Evolutionary conservation across 1,284 basidiomycete species (phyloP).

Genomic region (Ustanciosporium gigantosporum): DNA sequence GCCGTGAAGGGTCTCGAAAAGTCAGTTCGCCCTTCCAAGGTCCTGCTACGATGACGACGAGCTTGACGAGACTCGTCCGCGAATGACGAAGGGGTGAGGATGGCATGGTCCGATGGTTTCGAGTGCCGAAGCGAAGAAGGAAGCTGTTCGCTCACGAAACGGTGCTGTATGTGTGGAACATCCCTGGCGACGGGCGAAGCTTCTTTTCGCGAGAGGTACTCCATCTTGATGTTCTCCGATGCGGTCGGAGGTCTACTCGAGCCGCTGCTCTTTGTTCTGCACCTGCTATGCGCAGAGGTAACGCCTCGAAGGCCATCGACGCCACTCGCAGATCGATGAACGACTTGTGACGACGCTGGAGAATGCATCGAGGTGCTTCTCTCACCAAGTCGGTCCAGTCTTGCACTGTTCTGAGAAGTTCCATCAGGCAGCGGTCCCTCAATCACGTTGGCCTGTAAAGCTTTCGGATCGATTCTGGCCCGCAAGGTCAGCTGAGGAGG

Average conservation of each 20-base stretch:
- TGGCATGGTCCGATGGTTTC: constrained; percentile 6
- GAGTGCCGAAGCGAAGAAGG: constrained; percentile 4
- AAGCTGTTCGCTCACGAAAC: constrained; percentile 1
- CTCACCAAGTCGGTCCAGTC: constrained; percentile 5
- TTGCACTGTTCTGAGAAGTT: background rate
- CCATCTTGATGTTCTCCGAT: constrained; percentile 33
- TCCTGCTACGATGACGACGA: constrained; percentile 16
- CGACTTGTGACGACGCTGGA: background rate
- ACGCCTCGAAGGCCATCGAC: background rate
- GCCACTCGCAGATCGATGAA: background rate
- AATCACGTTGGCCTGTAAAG: constrained; percentile 13
- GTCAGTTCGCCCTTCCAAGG: constrained; percentile 6
- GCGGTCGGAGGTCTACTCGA: constrained; percentile 33
- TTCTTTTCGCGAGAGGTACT: constrained; percentile 15
- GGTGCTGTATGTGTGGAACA: background rate
- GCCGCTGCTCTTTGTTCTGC: constrained; percentile 3
- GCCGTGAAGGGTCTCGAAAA: constrained; percentile 24
- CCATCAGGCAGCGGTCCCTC: background rate
- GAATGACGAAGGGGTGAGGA: constrained; percentile 23
- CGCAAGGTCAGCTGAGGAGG: constrained; percentile 20
- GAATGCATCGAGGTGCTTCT: constrained; percentile 12
- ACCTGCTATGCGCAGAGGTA: background rate
- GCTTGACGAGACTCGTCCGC: constrained; percentile 6
- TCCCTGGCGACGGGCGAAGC: background rate
- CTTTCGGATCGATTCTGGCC: constrained; percentile 14